Percentiles rank a stretch among this genome's conserved stretches.
These are phyloP conservation scores for Apophysomyces ossiformis DNA, from an alignment of 371 early-diverging fungal genomes.

Conservation along the genomic window DNA sequence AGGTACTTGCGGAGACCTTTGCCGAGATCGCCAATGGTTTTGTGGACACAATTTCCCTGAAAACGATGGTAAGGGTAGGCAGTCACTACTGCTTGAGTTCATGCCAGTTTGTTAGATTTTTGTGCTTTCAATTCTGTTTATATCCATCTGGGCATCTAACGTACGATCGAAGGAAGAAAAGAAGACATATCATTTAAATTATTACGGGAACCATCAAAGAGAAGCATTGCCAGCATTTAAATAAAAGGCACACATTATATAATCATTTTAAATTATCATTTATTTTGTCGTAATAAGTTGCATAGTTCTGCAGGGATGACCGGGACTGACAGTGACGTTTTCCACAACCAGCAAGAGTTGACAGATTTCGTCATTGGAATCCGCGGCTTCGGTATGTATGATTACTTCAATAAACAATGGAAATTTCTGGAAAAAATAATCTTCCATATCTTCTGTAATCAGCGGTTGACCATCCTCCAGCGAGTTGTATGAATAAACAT, in stretches of 20 bases:
- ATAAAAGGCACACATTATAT: background rate
- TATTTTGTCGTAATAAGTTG: background rate
- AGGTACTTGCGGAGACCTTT: slow-evolving; percentile 26
- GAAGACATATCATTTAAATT: background rate
- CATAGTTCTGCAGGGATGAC: slow-evolving; percentile 15
- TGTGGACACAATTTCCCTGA: slow-evolving; percentile 23
- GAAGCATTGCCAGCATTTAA: background rate
- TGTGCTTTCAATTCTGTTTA: background rate
- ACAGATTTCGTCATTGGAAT: background rate
- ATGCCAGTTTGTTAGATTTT: background rate
- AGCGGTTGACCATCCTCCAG: slow-evolving; percentile 35
- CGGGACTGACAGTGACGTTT: slow-evolving; percentile 31
- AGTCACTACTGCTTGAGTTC: background rate
- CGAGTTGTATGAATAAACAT: slow-evolving; percentile 37
- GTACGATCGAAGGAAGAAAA: background rate
- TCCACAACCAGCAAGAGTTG: slow-evolving; percentile 24
- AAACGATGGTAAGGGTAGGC: slow-evolving; percentile 21
- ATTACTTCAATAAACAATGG: slow-evolving; percentile 39
- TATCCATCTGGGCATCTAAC: background rate
- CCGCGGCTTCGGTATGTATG: slow-evolving; percentile 14
- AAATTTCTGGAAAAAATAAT: slow-evolving; percentile 39
- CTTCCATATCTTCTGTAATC: slow-evolving; percentile 39
- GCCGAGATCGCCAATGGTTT: slow-evolving; percentile 27
- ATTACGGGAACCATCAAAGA: background rate
- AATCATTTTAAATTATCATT: background rate